Conservation (phyloP, 768 basidiomycete genomes). For the Cytidiella melzeri region DNA sequence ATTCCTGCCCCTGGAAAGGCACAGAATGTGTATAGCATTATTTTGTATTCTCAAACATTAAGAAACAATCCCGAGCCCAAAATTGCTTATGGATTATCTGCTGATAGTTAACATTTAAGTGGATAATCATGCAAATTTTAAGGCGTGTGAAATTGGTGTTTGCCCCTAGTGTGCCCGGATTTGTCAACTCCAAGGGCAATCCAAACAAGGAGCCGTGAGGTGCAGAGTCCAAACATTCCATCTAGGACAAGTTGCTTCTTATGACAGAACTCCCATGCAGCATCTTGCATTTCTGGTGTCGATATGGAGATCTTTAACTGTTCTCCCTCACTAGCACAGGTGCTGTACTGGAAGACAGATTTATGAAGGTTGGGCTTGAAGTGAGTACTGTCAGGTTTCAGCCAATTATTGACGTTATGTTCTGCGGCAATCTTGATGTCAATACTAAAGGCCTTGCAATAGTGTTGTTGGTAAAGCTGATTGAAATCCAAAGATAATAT, state of each 20-base stretch:
- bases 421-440: constrained; percentile 8
- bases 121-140: no score
- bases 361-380: constrained; percentile 8
- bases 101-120: no score
- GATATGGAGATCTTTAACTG: constrained; percentile 28
- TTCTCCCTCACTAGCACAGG: constrained; percentile 16
- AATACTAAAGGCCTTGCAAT: constrained; percentile 15
- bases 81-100: no score
- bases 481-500: constrained; percentile 16
- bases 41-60: no score
- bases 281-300: constrained; percentile 16
- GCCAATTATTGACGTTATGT: constrained; percentile 21
- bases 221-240: constrained; percentile 20
- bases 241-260: constrained; percentile 18
- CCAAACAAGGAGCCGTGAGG: constrained; percentile 19
- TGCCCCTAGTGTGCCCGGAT: no score
- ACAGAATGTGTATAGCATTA: no score
- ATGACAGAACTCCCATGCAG: constrained; percentile 17
- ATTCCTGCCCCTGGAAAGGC: no score
- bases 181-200: constrained; percentile 31
- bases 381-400: constrained; percentile 1
- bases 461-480: constrained; percentile 19
- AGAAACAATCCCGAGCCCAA: no score
- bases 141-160: no score
- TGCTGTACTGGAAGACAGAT: constrained; percentile 25